Percentiles rank a stretch among this genome's conserved stretches.
Evolutionary conservation across 2,329 filamentous ascomycete species (phyloP).

Genomic region (Cytospora chrysosperma): DNA sequence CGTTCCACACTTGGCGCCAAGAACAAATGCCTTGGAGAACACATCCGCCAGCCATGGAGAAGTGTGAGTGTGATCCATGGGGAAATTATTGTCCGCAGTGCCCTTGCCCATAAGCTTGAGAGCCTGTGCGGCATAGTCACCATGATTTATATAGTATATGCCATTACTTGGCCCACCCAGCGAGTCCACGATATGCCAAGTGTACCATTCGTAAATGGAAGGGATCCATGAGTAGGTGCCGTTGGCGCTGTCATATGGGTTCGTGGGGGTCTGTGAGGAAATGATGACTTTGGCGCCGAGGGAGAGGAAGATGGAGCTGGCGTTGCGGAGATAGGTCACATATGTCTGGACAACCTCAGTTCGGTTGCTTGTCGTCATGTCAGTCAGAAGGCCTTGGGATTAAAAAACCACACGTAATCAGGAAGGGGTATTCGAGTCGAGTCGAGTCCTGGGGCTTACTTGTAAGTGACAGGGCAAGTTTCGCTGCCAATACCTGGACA

Average conservation of each 20-base stretch:
- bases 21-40: constrained; percentile 21
- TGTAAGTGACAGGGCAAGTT: constrained; percentile 21
- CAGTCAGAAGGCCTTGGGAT: not conserved
- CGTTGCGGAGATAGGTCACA: constrained; percentile 27
- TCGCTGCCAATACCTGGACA: constrained; percentile 21
- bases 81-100: constrained; percentile 18
- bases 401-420: not conserved
- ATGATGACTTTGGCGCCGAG: constrained; percentile 23
- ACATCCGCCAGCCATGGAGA: constrained; percentile 24
- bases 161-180: constrained; percentile 21
- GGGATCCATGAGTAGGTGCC: constrained; percentile 18
- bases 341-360: constrained; percentile 31
- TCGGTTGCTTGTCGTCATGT: constrained; percentile 18
- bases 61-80: constrained; percentile 25
- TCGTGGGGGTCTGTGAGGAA: constrained; percentile 21
- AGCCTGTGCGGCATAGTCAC: constrained; percentile 22
- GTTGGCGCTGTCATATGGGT: constrained; percentile 12
- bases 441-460: not conserved
- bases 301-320: constrained; percentile 22
- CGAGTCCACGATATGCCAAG: constrained; percentile 20
- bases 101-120: constrained; percentile 17
- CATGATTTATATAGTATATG: constrained; percentile 24
- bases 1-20: constrained; percentile 25
- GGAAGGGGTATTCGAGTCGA: not conserved
- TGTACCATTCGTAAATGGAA: constrained; percentile 22